phyloP scores from a whole-genome alignment of 1,284 basidiomycete species.

The Pseudozyma hubeiensis region DNA sequence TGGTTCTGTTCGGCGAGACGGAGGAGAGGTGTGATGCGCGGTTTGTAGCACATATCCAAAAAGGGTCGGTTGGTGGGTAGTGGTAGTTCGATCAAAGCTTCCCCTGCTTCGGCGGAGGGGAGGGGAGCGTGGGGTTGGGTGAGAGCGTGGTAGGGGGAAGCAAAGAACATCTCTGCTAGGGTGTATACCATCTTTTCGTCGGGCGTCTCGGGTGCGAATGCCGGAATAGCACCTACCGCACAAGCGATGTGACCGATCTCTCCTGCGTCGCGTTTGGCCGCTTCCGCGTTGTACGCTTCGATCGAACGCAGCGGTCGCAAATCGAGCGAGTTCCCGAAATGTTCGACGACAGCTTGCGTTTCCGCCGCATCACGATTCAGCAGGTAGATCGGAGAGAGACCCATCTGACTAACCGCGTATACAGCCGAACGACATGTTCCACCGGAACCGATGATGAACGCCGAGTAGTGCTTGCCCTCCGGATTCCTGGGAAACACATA shows the following conservation, averaged over 20 bases:
- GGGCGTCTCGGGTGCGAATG: constrained; percentile 55
- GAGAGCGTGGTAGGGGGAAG: constrained; percentile 17
- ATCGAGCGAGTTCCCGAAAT: constrained; percentile 45
- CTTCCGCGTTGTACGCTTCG: constrained; percentile 37
- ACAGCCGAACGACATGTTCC: constrained; percentile 54
- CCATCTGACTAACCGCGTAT: constrained; percentile 48
- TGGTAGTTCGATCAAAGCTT: constrained; percentile 36
- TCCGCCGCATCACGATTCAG: constrained; percentile 50
- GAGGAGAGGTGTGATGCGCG: constrained; percentile 65
- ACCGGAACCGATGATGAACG: constrained; percentile 57
- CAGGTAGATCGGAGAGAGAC: constrained; percentile 49
- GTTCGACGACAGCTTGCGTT: constrained; percentile 45
- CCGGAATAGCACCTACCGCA: constrained; percentile 66
- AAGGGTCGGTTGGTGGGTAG: constrained; percentile 59
- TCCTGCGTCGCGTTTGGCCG: constrained; percentile 25
- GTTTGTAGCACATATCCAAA: constrained; percentile 70
- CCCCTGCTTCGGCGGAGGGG: too few relatives aligned
- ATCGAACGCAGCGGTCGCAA: constrained; percentile 39
- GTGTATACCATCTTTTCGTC: constrained; percentile 66
- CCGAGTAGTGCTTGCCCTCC: constrained; percentile 38
- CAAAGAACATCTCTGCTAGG: constrained; percentile 55
- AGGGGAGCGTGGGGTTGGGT: constrained; percentile 3
- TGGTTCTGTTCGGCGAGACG: constrained; percentile 49
- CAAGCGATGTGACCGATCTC: constrained; percentile 44
- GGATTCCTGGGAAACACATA: constrained; percentile 33